Conservation (phyloP, 2,329 filamentous ascomycete species). For the Aureobasidium melanogenum region DNA sequence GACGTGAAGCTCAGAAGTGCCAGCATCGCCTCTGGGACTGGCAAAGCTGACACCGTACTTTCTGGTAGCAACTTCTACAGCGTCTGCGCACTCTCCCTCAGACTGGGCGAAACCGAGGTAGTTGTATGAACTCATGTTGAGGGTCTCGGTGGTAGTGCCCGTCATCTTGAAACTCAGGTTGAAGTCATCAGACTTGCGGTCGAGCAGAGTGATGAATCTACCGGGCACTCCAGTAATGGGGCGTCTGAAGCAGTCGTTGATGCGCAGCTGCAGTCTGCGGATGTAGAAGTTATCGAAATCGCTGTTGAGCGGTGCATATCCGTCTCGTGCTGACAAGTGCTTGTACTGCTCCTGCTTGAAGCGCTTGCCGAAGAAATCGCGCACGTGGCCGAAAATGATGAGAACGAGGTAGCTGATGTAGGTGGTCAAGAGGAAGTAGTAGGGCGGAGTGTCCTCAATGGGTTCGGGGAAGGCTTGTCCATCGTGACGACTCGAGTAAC, state of each 20-base stretch:
- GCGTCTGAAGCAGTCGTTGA: slow-evolving; percentile 94
- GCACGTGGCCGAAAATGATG: slow-evolving; percentile 88
- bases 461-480: slow-evolving; percentile 73
- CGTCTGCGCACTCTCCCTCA: slow-evolving; percentile 90
- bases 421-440: slow-evolving; percentile 93
- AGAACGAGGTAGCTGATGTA: slow-evolving; percentile 97
- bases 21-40: slow-evolving; percentile 74
- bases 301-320: slow-evolving; percentile 90
- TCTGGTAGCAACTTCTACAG: slow-evolving; percentile 74
- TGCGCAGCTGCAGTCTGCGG: slow-evolving; percentile 79
- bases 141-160: slow-evolving; percentile 83
- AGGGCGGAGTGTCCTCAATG: slow-evolving; percentile 88
- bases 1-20: slow-evolving; percentile 75
- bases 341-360: slow-evolving; percentile 83
- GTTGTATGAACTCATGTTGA: slow-evolving; percentile 99
- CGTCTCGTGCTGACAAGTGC: slow-evolving; percentile 72
- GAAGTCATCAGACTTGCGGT: slow-evolving; percentile 83
- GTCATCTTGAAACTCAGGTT: slow-evolving; percentile 85
- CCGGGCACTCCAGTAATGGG: slow-evolving; percentile 90
- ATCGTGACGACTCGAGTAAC: slow-evolving; percentile 81
- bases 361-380: slow-evolving; percentile 95
- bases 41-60: slow-evolving; percentile 77
- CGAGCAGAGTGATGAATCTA: slow-evolving; percentile 84
- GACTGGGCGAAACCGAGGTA: slow-evolving; percentile 98
- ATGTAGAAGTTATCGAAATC: slow-evolving; percentile 99